Evolutionary conservation across 352 stramenopile species (phyloP), one percentile per base, ranked within the genome.

Genomic region (Phytophthora kernoviae): DNA sequence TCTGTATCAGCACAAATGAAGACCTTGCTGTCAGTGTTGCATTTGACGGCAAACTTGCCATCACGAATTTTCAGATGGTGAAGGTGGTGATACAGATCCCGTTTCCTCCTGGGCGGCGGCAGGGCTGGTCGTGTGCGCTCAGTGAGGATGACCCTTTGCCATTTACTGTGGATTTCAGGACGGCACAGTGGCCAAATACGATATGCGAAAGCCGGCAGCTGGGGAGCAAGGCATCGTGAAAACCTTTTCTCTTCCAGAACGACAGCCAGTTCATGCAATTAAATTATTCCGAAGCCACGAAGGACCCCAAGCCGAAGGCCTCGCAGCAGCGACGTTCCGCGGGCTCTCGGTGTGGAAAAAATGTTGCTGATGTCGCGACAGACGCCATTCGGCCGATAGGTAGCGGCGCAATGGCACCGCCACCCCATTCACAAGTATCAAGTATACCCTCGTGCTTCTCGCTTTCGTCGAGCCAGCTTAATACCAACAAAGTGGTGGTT

Each of bases 111-210:
- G 54, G 44, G 0, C 73, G 68, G 20, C 75, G 71, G 9, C 77
- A 84, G 47, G 83, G 77, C 15, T 89, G 79, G 79, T 84, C 75
- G 2, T 89, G 79, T 33, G 56, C 56, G 10, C 75, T 81, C 17
- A 81, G 75, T 37, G 54, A 54, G 36, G 36, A 43, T 20, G 73
- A 87, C 27, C 61, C 57, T 15, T 73, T 57, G 69, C 73, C 2
- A 67, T 89, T 27, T 87, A 77, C 47, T 84, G 74, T 14, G 77
- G 79, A 0, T 81, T 87, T 58, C 72, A 80, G 54, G 77, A 89
- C 48, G 77, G 77, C 6, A 70, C 34, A 6, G 64, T 87, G 33
- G 65, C 56, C 15, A 70, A 81, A 46, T 89, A 80, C 45, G 77
- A 89, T 47, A 73, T 83, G 55, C 65, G 79, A 36, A 81, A 75